These are phyloP conservation scores for Elongisporangium anandrum DNA, from an alignment of 352 stramenopile genomes.

Conservation along the genomic window DNA sequence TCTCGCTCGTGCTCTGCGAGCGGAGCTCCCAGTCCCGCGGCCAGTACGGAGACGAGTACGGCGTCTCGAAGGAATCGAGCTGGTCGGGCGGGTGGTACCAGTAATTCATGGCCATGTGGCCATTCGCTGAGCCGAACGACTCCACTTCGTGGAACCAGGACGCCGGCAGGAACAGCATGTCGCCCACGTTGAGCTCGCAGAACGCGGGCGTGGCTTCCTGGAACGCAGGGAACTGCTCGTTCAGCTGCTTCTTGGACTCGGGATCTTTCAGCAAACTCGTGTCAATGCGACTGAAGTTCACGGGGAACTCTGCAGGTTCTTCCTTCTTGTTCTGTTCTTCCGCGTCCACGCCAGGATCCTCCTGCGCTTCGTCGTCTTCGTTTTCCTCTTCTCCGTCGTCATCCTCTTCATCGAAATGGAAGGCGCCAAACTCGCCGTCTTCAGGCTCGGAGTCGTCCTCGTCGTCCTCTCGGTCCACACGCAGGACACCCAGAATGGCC, in stretches of 20 bases:
- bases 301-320: slow-evolving; percentile 56
- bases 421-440: slow-evolving; percentile 46
- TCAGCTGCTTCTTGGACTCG: slow-evolving; percentile 22
- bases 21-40: slow-evolving; percentile 56
- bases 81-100: slow-evolving; percentile 86
- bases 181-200: slow-evolving; percentile 83
- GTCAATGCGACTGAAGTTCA: slow-evolving; percentile 78
- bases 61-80: slow-evolving; percentile 42
- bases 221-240: slow-evolving; percentile 57
- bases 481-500: slow-evolving; percentile 76
- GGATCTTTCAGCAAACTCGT: slow-evolving; percentile 34
- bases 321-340: slow-evolving; percentile 26
- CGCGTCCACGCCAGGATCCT: slow-evolving; percentile 31
- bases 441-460: slow-evolving; percentile 20
- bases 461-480: slow-evolving; percentile 42
- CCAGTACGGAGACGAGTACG: slow-evolving; percentile 83
- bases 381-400: slow-evolving; percentile 55
- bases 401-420: slow-evolving; percentile 49
- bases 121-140: slow-evolving; percentile 63
- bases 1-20: slow-evolving; percentile 11
- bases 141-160: slow-evolving; percentile 98
- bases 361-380: slow-evolving; percentile 45
- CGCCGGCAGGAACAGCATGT: slow-evolving; percentile 96
- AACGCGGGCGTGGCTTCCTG: slow-evolving; percentile 47
- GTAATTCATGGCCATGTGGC: slow-evolving; percentile 87